Evolutionary conservation across 306 rosid genomes (phyloP), one percentile per base, ranked within the genome.

Genomic region (Geum urbanum): DNA sequence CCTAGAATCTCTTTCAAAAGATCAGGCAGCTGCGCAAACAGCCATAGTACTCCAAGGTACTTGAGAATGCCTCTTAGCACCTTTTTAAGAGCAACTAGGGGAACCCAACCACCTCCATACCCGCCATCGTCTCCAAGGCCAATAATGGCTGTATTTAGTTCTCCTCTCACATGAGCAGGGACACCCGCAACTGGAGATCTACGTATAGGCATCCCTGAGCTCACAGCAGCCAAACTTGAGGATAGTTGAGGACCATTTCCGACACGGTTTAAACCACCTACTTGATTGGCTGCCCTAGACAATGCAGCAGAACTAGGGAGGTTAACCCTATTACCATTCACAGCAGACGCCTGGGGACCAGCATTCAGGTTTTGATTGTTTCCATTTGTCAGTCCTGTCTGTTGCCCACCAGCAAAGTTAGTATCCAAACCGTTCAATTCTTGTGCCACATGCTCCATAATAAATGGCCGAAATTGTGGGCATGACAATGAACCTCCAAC

Each of bases 21-120:
- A 73, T 86, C 95, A 12, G 99, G 99, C 63, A 95, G 89, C 86
- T 95, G 99, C 52, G 99, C 92, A 82, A 95, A 95, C 8, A 95
- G 87, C 97, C 99, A 95, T 22, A 95, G 83, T 65, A 95, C 99
- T 77, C 99, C 99, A 56, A 95, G 97, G 78, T 95, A 95, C 84
- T 95, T 95, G 77, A 95, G 99, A 77, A 91, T 89, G 73, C 97
- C 97, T 77, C 99, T 88, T 56, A 95, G 70, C 76, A 91, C 99
- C 89, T 95, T 95, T 85, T 95, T 95, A 49, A 95, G 96, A 52
- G 99, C 97, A 77, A 95, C 95, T 48, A 89, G 96, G 56, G 99
- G 99, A 82, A 95, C 99, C 99, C 99, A 95, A 61, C 99, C 99
- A 74, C 99, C 99, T 60, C 99, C 99, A 83, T 95, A 95, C 56